phyloP scores from a whole-genome alignment of 768 basidiomycete genomes.

The Mrakia frigida region DNA sequence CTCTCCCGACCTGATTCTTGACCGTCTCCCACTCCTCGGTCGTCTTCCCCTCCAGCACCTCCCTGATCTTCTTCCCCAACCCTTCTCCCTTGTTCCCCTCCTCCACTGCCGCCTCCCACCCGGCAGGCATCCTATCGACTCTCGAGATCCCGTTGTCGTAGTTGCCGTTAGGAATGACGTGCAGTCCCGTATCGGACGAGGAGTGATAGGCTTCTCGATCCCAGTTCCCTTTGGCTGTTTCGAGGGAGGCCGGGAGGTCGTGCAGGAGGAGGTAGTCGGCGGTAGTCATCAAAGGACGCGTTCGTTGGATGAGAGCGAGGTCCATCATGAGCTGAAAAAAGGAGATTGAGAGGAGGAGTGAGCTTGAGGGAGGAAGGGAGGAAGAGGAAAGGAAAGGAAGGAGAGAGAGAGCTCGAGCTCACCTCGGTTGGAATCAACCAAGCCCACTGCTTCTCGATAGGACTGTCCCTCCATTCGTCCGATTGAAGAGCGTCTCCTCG shows the following conservation, averaged over 20 bases:
- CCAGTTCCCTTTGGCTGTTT: conserved; percentile 48
- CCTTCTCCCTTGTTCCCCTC: not conserved
- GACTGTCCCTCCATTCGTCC: conserved; percentile 48
- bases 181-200: conserved; percentile 42
- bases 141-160: conserved; percentile 48
- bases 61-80: not conserved
- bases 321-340: conserved; percentile 46
- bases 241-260: conserved; percentile 42
- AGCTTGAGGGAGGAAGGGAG: conserved; percentile 35
- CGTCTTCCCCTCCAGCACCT: conserved; percentile 19
- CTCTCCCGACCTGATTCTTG: conserved; percentile 33
- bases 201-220: conserved; percentile 43
- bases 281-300: conserved; percentile 48
- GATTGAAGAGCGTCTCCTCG: conserved; percentile 48
- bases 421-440: conserved; percentile 38
- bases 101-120: conserved; percentile 34
- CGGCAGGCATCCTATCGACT: conserved; percentile 46
- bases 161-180: conserved; percentile 47
- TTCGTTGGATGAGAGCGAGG: conserved; percentile 46
- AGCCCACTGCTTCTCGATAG: conserved; percentile 41
- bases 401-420: not conserved
- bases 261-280: conserved; percentile 51
- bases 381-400: not conserved
- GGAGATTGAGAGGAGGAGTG: conserved; percentile 31
- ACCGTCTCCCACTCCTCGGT: conserved; percentile 37